These are phyloP conservation scores for Pterocarpus santalinus DNA, from an alignment of 306 rosid species.

Conservation along the genomic window DNA sequence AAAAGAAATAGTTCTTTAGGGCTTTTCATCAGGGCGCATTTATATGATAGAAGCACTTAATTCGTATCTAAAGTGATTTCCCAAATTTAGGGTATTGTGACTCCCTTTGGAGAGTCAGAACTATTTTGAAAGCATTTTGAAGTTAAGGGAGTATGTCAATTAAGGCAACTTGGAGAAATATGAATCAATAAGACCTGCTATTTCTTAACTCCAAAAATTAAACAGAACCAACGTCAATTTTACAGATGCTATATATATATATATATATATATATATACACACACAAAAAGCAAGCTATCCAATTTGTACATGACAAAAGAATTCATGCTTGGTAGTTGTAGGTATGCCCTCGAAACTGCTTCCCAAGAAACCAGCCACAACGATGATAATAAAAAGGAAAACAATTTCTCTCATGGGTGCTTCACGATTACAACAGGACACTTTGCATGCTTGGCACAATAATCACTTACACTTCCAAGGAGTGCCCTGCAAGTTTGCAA, in stretches of 20 bases:
- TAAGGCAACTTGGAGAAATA: not conserved
- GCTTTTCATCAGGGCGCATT: too few relatives aligned
- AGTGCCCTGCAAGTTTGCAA: slow-evolving; percentile 61
- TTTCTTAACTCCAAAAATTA: not conserved
- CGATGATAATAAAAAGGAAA: not conserved
- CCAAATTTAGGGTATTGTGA: too few relatives aligned
- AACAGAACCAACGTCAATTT: not conserved
- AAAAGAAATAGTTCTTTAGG: too few relatives aligned
- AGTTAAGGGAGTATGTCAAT: too few relatives aligned
- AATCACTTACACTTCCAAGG: slow-evolving; percentile 86
- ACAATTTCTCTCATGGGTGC: slow-evolving; percentile 44
- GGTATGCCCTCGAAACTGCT: not conserved
- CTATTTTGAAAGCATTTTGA: too few relatives aligned
- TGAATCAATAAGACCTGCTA: not conserved
- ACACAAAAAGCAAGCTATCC: not conserved
- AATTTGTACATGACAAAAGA: not conserved
- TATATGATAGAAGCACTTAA: too few relatives aligned
- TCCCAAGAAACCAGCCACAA: not conserved
- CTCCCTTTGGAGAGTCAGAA: too few relatives aligned
- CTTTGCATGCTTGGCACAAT: slow-evolving; percentile 71
- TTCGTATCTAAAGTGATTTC: too few relatives aligned
- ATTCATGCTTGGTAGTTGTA: not conserved
- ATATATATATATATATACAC: not conserved
- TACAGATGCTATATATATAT: not conserved
- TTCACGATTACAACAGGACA: slow-evolving; percentile 86